phyloP scores from a whole-genome alignment of 2,329 filamentous ascomycete species.

The Fusarium mexicanum region DNA sequence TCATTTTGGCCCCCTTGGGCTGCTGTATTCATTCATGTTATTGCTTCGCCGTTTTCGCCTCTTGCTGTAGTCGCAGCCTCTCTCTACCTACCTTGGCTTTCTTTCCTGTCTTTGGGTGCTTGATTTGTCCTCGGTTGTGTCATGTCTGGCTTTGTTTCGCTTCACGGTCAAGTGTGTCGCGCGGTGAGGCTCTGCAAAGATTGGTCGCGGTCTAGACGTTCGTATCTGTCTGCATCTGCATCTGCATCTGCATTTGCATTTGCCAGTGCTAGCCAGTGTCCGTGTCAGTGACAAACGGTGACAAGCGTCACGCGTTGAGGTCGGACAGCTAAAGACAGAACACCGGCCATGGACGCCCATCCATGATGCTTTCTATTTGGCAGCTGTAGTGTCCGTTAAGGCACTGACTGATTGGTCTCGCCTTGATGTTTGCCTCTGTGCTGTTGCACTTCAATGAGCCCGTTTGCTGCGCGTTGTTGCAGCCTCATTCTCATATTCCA shows the following conservation, averaged over 20 bases:
- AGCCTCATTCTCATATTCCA: conserved; percentile 2
- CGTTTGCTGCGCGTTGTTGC: neutral
- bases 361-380: conserved; percentile 21
- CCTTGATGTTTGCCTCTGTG: neutral
- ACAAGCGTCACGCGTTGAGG: conserved; percentile 30
- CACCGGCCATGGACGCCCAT: conserved; percentile 4
- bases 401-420: neutral
- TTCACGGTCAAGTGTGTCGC: conserved; percentile 25
- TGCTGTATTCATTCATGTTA: neutral
- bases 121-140: conserved; percentile 1
- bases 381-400: neutral
- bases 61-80: neutral
- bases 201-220: conserved; percentile 11
- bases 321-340: conserved; percentile 27
- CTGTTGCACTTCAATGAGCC: neutral
- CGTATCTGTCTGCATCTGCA: neutral
- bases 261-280: conserved; percentile 5
- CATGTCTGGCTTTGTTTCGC: neutral
- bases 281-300: conserved; percentile 17
- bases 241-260: neutral
- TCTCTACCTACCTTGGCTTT: neutral
- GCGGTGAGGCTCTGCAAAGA: conserved; percentile 23
- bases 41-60: conserved; percentile 1
- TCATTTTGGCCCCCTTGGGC: conserved; percentile 9
- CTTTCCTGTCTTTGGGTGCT: neutral